Percentiles rank a stretch among this genome's conserved stretches.
These are phyloP conservation scores for Suillus cothurnatus DNA, from an alignment of 768 basidiomycete species.

Conservation along the genomic window DNA sequence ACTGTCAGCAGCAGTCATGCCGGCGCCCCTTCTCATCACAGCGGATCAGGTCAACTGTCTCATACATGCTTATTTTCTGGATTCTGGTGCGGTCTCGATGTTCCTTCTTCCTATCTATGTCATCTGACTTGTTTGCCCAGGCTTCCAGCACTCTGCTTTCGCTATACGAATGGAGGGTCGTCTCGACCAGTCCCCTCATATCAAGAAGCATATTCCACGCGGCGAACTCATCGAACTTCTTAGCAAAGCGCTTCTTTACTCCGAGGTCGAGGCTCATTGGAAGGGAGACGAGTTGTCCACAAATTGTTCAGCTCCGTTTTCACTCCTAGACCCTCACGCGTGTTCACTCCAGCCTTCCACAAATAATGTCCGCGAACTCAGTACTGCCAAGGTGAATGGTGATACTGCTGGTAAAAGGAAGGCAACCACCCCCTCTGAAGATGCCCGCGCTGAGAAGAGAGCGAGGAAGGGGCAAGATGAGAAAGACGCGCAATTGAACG, in stretches of 20 bases:
- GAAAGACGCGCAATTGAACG: conserved; percentile 33
- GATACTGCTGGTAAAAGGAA: conserved; percentile 51
- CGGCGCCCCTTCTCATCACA: conserved; percentile 60
- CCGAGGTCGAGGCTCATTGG: conserved; percentile 86
- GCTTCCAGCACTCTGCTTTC: conserved; percentile 82
- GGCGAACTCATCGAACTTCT: conserved; percentile 83
- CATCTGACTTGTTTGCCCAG: conserved; percentile 37
- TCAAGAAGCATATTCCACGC: conserved; percentile 73
- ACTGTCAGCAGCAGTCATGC: conserved; percentile 24
- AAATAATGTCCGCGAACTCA: conserved; percentile 21
- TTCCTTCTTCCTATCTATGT: conserved; percentile 7
- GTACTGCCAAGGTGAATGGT: conserved; percentile 7
- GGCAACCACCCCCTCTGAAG: conserved; percentile 45
- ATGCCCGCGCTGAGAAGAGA: conserved; percentile 65
- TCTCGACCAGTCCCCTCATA: conserved; percentile 67
- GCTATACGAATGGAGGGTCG: conserved; percentile 74
- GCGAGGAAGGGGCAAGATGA: conserved; percentile 53
- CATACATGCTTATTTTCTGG: conserved; percentile 81
- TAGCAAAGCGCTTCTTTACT: conserved; percentile 76
- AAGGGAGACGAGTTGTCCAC: conserved; percentile 58
- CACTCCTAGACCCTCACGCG: conserved; percentile 72
- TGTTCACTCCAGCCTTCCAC: conserved; percentile 57
- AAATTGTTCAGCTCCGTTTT: conserved; percentile 72
- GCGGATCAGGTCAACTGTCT: conserved; percentile 87
- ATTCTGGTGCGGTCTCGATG: conserved; percentile 58